Percentiles rank a stretch among this genome's conserved stretches.
Evolutionary conservation across 768 basidiomycete genomes (phyloP).

Genomic region (Tricholomella constricta): DNA sequence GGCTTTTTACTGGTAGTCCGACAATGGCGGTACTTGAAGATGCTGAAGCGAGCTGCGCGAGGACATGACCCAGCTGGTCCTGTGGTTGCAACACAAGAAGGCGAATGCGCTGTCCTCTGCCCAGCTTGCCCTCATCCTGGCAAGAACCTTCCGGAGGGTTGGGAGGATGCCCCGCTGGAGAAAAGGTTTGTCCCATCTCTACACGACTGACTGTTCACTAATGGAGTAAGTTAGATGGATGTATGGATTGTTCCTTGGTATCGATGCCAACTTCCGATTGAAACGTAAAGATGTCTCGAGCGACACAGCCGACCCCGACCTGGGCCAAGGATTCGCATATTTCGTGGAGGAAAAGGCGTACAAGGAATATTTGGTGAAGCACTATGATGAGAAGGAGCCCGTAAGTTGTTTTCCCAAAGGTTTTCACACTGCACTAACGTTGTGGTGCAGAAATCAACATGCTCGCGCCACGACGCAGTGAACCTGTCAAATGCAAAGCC

Average conservation of each 20-base stretch:
- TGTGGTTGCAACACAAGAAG: conserved; percentile 13
- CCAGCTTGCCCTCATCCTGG: conserved; percentile 30
- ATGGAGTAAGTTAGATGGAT: not conserved
- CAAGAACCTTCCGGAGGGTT: conserved; percentile 25
- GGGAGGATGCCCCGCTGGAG: conserved; percentile 16
- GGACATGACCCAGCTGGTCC: conserved; percentile 22
- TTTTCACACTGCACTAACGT: no score
- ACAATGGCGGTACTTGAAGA: conserved; percentile 21
- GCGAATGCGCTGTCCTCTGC: conserved; percentile 27
- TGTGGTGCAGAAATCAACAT: no score
- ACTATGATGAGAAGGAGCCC: conserved; percentile 3
- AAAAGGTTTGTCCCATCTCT: conserved; percentile 7
- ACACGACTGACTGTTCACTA: no score
- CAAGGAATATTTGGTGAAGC: not conserved
- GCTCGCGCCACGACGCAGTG: conserved; percentile 5
- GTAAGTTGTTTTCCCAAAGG: not conserved
- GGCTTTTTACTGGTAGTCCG: conserved; percentile 20
- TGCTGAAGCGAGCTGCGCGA: conserved; percentile 24
- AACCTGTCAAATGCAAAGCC: conserved; percentile 5
- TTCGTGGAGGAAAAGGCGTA: conserved; percentile 14
- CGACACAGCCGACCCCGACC: conserved; percentile 19
- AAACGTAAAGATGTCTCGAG: conserved; percentile 19
- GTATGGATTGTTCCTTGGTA: conserved; percentile 9
- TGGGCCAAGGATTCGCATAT: conserved; percentile 9
- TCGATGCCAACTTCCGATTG: conserved; percentile 25